Evolutionary conservation across 2,329 filamentous ascomycete genomes (phyloP), one percentile per base, ranked within the genome.

Genomic region (Huntiella savannae): DNA sequence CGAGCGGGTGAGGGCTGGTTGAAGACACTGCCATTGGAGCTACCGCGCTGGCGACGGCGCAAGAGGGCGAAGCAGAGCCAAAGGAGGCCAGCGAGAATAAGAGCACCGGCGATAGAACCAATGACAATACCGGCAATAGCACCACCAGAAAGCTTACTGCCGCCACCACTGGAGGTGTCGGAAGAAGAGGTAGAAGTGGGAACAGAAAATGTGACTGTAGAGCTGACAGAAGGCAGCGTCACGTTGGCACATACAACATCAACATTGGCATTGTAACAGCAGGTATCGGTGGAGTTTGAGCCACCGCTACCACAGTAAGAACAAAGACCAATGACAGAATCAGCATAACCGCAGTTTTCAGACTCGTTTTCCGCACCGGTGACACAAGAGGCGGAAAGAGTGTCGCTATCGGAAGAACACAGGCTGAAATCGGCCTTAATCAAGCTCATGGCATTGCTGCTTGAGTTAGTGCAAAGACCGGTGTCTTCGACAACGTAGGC

Each of bases 391-490:
- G 71, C 65, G 34, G 77, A 80, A 33, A 98, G 70, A 0, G 91
- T 79, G 50, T 81, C 69, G n/a, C 79, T 75, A 6, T 91, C 87
- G 36, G 88, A 67, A 7, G 85, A 77, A 59, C 91, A 98, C 53
- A 85, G 83, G 12, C 82, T 82, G 58, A 96, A 95, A 60, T 98
- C 91, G 44, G 91, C 82, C 55, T 87, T 74, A 52, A 98, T 88
- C 55, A 94, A 75, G 47, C 72, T 69, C 55, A 79, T 71, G 43
- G 83, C 77, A 58, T 82, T 73, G 46, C 62, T 62, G 47, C 70
- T 71, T 5, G 81, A 71, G 36, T 69, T 75, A 3, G 75, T 68
- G 61, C 91, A 98, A 16, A 93, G 68, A 12, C 71, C 63, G 35
- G 68, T 69, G 59, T 92, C 82, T 4, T 82, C 75, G 22, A 82